Base-by-base conservation (phyloP, 768 basidiomycete species). In the Pleurotus tuoliensis region DNA sequence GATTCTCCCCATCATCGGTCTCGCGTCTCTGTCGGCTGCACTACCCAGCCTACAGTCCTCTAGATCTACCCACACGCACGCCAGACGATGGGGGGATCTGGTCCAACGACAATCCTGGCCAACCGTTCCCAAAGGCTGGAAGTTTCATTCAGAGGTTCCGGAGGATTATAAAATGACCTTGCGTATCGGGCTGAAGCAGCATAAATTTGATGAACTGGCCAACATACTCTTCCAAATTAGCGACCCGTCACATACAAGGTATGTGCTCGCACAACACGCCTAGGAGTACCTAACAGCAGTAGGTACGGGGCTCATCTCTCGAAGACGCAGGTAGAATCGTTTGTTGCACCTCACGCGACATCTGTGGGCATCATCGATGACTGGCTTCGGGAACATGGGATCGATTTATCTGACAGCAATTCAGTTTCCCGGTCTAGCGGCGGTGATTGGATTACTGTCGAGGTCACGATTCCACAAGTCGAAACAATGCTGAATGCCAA, bases 401-500 rank as follows among this genome's bases (percentile, higher is more conserved):
- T 90, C 47, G 61, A 68, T 18, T 74, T 79, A 27, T 67, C 71
- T 24, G 72, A 76, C 56, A 64, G 69, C 39, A 59, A 68, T 48
- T 59, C 67, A n/a, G 58, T 82, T 18, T 57, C 66, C 41, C 79
- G 79, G 9, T 87, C 88, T 13, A 72, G 83, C 5, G 85, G 82
- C 0, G 71, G 76, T 18, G 88, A 90, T 60, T 91, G 86, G 89
- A 69, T 90, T 6, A 82, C 77, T 0, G 62, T 88, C 52, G 76
- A 63, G n/a, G 71, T 89, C 16, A 79, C 86, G 0, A 75, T 90
- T 22, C 56, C 68, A 37, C 61, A 81, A 16, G 87, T 79, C 0
- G 88, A 90, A 66, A 69, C 79, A 58, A 86, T 91, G 84, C 75
- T 91, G 20, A 69, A 82, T 62, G 86, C 88, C 13, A 64, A 61